Evolutionary conservation across 495 filamentous ascomycete species (phyloP), one percentile per base, ranked within the genome.

Genomic region (Penicillium soppii): DNA sequence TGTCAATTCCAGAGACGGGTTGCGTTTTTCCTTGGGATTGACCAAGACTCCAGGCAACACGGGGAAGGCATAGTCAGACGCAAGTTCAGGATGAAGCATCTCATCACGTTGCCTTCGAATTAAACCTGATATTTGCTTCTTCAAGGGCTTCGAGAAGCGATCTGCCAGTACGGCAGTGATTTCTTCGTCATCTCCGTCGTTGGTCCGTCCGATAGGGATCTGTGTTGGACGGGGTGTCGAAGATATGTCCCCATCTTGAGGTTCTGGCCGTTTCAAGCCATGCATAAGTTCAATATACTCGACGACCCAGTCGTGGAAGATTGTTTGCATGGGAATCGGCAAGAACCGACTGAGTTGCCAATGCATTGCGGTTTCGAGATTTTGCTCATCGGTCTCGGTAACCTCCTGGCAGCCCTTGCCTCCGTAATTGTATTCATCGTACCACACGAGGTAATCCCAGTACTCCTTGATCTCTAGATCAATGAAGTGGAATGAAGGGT

Each of bases 371-470:
- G 86, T 92, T 55, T 95, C 89, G 16, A 99, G 79, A n/a, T 82
- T 75, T 66, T 97, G 91, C 25, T 88, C 81, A 42, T 96, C 92
- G 29, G 78, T 76, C 62, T 95, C 94, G 22, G 87, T 77, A 9
- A 97, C 89, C 57, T 94, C 82, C 25, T 83, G 80, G 61, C 88
- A 94, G 3, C 90, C 95, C 62, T 94, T 96, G 47, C 94, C 94
- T 45, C 94, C 94, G 65, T 97, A 96, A 69, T 99, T 99, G 74
- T 91, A 94, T 70, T 96, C 91, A 66, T 99, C 94, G 54, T 97
- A 97, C 94, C 94, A 99, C n/a, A 96, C 85, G 0, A 99, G 84
- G 67, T 97, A 97, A 63, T 99, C 94, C 94, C 94, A 99, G 66
- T 97, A 99, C 66, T 99, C 94, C 58, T 92, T 96, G 65, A 99